Conservation (phyloP, 139 green algal species). For the Tetratostichococcus sp. region DNA sequence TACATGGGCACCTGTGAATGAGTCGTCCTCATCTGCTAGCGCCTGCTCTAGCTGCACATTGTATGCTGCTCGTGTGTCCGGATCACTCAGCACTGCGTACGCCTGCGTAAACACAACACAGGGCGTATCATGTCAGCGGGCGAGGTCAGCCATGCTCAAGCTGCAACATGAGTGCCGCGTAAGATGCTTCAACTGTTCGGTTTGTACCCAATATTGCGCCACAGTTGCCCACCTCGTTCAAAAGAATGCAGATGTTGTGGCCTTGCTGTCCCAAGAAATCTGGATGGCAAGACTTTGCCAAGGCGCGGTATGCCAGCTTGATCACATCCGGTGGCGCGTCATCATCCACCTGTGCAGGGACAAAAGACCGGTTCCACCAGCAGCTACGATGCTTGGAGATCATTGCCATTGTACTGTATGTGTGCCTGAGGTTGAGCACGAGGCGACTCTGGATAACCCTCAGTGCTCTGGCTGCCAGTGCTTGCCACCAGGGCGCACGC, state of each 20-base stretch:
- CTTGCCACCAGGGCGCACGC: too few relatives aligned
- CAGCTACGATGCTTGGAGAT: too few relatives aligned
- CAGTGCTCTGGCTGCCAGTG: too few relatives aligned
- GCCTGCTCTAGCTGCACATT: constrained; percentile 51
- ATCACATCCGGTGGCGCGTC: constrained; percentile 56
- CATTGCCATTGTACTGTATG: not conserved
- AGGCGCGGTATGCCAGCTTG: constrained; percentile 68
- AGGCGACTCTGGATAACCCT: too few relatives aligned
- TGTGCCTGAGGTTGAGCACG: too few relatives aligned
- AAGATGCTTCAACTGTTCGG: too few relatives aligned
- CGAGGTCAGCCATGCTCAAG: too few relatives aligned
- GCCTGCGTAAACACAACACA: constrained; percentile 17
- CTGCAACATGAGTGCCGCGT: too few relatives aligned
- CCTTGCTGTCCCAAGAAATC: constrained; percentile 64
- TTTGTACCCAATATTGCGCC: too few relatives aligned
- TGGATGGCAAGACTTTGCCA: constrained; percentile 71
- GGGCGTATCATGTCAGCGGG: not conserved
- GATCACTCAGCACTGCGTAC: constrained; percentile 55
- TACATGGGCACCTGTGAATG: constrained; percentile 54
- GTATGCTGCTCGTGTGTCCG: constrained; percentile 43
- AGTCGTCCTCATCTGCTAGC: constrained; percentile 58
- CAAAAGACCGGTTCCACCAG: not conserved
- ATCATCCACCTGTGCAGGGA: constrained; percentile 52
- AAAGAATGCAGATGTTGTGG: constrained; percentile 79
- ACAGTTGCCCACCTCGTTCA: constrained; percentile 66